Evolutionary conservation across 2,329 filamentous ascomycete genomes (phyloP), one percentile per base, ranked within the genome.

Genomic region (Fusarium napiforme): DNA sequence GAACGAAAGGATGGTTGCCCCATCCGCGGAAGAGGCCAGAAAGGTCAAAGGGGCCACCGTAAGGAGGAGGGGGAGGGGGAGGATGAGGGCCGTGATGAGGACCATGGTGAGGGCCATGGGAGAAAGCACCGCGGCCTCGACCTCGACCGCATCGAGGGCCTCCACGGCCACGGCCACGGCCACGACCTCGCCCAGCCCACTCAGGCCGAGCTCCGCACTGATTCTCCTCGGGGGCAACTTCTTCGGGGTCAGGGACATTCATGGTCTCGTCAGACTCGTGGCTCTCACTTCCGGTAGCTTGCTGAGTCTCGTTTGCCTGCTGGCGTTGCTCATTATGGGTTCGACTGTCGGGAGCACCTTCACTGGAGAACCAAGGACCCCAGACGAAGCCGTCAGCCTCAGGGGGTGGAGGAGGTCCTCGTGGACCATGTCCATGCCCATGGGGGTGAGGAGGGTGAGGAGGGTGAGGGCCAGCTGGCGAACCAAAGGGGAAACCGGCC

Each of bases 1-100:
- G 83, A 43, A 85, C 82, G 67, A 84, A 79, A 11, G 85, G 85
- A 70, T 87, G 84, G 66, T 73, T 73, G 9, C 81, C 79, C 65
- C 86, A 77, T 34, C 83, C 79, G 37, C 81, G 78, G 78, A 86
- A 81, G 72, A 85, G 71, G 39, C 78, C 79, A 30, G 79, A 71
- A 57, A 86, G 80, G 74, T 85, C 83, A 73, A 84, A 83, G 69
- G 71, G 79, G 63, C 46, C 67, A 23, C 61, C 62, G 23, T 30
- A 64, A 50, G 40, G 71, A 53, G 49, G 75, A 49, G 72, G 64
- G 57, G 72, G 75, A 52, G 72, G 64, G 59, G 72, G 75, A 52
- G 72, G 70, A 42, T 69, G 66, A 52, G 67, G 65, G 9, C 69
- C 63, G 21, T 74, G 79, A 52, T 64, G 78, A 40, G 66, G 69